Base-by-base conservation (phyloP, 2,329 filamentous ascomycete species). In the Cryphonectria radicalis region DNA sequence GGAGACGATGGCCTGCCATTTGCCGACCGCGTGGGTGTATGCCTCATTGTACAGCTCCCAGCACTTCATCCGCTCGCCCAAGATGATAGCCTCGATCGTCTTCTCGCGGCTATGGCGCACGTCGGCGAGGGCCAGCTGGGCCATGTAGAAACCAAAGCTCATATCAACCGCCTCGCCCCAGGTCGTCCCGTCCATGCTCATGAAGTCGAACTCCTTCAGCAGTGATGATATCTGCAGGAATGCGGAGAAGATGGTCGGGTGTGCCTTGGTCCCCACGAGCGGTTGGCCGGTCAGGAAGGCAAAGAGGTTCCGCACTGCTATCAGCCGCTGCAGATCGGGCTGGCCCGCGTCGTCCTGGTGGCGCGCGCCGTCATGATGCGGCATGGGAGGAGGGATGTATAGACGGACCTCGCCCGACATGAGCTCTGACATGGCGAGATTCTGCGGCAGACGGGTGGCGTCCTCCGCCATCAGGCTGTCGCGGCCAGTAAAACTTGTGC, bases 21-120 rank as follows among this genome's bases (percentile, higher is more conserved):
- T 97, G 66, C 95, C 96, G 13, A 93, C 94, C 0, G 91, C 94
- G 80, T 98, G 96, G 6, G 94, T 90, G 77, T 98, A 98, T 0
- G 93, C 94, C 80, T 98, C 94, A 71, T 93, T 93, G 81, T 97
- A 98, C 2, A 99, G 86, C 10, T 91, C 87, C 76, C 91, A 89
- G 64, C 89, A 97, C 71, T 91, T 91, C 90, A 98, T 93, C 53
- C 89, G 89, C 82, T 99, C 95, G 70, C 93, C 95, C 14, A 99
- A 84, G n/a, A 98, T 87, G 63, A 98, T 87, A 0, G 91, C 93
- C 81, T 98, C 94, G 35, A 98, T 86, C 0, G 93, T 97, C 85
- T 96, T 97, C 78, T 97, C 94, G 37, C 92, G 88, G 78, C 93
- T 97, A 72, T 88, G 84, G 69, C 94, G 87, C 63, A 97, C 91